phyloP scores from a whole-genome alignment of 2,329 filamentous ascomycete species.

The Aspergillus sp. region DNA sequence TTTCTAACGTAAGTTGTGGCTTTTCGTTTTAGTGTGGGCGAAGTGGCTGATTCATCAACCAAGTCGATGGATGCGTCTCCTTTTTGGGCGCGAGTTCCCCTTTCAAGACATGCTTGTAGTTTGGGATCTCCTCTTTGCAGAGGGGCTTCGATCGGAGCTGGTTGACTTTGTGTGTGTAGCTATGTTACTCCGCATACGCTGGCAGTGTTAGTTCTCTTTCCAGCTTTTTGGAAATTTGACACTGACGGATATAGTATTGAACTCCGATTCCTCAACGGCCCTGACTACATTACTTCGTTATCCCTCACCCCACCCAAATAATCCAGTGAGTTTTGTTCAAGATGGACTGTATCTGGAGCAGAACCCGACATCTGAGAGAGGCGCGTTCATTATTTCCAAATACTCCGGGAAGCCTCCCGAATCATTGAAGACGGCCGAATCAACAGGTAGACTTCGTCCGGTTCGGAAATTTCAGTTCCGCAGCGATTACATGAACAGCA shows the following conservation, averaged over 20 bases:
- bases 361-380: conserved; percentile 44
- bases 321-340: conserved; percentile 76
- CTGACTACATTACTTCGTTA: conserved; percentile 83
- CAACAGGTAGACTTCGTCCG: conserved; percentile 19
- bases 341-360: conserved; percentile 67
- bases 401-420: conserved; percentile 48
- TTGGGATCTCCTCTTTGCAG: conserved; percentile 89
- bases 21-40: background rate
- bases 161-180: conserved; percentile 90
- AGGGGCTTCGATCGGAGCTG: conserved; percentile 75
- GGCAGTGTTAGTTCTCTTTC: conserved; percentile 66
- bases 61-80: conserved; percentile 79
- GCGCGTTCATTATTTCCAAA: conserved; percentile 45
- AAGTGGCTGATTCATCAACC: conserved; percentile 3
- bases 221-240: conserved; percentile 10
- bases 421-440: conserved; percentile 23
- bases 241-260: conserved; percentile 60
- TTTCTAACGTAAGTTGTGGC: conserved; percentile 77
- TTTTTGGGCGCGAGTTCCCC: conserved; percentile 91
- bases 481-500: conserved; percentile 29
- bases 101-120: conserved; percentile 80
- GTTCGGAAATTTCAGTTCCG: conserved; percentile 25
- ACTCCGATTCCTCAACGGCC: conserved; percentile 83
- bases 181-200: conserved; percentile 89
- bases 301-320: conserved; percentile 64